These are phyloP conservation scores for Rhizopogon roseolus DNA, from an alignment of 768 basidiomycete species.

Conservation along the genomic window DNA sequence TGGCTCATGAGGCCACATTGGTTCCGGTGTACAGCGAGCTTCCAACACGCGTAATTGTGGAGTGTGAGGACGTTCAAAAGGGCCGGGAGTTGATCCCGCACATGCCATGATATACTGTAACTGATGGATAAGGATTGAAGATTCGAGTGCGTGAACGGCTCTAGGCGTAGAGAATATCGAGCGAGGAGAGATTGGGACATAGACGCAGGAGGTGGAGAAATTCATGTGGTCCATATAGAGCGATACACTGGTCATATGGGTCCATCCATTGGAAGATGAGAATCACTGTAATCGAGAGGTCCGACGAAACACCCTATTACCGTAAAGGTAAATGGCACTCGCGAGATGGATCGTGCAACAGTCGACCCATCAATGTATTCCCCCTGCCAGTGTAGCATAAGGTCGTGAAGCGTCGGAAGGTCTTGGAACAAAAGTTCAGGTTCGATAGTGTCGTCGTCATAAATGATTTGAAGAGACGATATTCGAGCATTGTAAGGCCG, in stretches of 20 bases:
- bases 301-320: too few species aligned
- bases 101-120: conserved; percentile 8
- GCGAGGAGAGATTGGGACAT: conserved; percentile 16
- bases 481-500: conserved; percentile 13
- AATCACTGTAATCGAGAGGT: not conserved
- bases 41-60: too few species aligned
- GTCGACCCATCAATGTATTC: not conserved
- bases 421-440: conserved; percentile 14
- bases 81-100: too few species aligned
- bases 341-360: not conserved
- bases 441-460: conserved; percentile 10
- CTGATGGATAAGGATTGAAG: conserved; percentile 11
- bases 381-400: conserved; percentile 10
- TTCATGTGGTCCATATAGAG: not conserved
- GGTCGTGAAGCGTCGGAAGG: conserved; percentile 13
- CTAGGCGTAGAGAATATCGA: conserved; percentile 2
- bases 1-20: conserved; percentile 9
- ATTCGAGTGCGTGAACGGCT: conserved; percentile 5
- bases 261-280: conserved; percentile 12
- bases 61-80: too few species aligned
- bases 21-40: too few species aligned
- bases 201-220: conserved; percentile 10
- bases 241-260: conserved; percentile 14
- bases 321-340: not conserved
- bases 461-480: conserved; percentile 4